These are phyloP conservation scores for Microbotryum scabiosae DNA, from an alignment of 1,284 basidiomycete species.

Conservation along the genomic window DNA sequence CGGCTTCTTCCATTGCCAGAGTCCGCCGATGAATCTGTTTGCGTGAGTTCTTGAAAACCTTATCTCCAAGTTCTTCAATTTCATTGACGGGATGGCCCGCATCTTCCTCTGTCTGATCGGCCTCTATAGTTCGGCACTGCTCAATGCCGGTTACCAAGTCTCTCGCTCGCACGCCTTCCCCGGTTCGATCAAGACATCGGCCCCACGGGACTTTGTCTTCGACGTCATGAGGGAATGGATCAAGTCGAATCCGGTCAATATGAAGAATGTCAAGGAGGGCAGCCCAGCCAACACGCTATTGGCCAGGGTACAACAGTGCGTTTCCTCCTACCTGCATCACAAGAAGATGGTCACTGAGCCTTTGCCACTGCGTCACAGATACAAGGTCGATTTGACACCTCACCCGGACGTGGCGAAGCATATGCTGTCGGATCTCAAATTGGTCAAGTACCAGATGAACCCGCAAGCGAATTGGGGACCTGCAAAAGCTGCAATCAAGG, in stretches of 20 bases:
- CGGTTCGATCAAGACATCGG: constrained; percentile 86
- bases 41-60: constrained; percentile 50
- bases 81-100: not conserved
- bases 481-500: constrained; percentile 34
- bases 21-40: constrained; percentile 64
- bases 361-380: constrained; percentile 41
- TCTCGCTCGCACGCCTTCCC: constrained; percentile 82
- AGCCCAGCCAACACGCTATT: constrained; percentile 30
- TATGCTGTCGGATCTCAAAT: constrained; percentile 54
- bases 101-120: not conserved
- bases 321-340: not conserved
- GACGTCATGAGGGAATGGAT: constrained; percentile 80
- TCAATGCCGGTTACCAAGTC: constrained; percentile 73
- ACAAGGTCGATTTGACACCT: constrained; percentile 60
- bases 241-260: constrained; percentile 68
- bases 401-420: constrained; percentile 58
- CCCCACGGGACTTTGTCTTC: constrained; percentile 61
- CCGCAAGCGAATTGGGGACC: constrained; percentile 91
- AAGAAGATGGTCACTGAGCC: not conserved
- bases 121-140: constrained; percentile 62
- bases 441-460: constrained; percentile 86
- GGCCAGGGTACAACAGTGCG: constrained; percentile 27
- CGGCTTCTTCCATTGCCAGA: constrained; percentile 70
- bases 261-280: constrained; percentile 48
- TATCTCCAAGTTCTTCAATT: not conserved